Base-by-base conservation (phyloP, 306 rosid genomes). In the Acacia acuminata region DNA sequence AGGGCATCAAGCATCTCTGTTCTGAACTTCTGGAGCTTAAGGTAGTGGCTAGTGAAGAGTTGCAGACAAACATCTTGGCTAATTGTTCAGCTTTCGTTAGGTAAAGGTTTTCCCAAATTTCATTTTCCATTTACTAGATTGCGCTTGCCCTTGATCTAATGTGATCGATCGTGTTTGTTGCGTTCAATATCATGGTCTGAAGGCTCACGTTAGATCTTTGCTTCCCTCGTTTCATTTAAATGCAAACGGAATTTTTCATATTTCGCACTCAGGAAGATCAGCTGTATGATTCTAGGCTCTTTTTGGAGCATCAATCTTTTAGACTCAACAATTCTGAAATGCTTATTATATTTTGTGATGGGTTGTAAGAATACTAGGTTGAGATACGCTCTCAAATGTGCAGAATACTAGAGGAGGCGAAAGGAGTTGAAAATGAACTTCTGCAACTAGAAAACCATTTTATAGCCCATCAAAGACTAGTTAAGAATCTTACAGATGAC, bases 1-100 rank as follows among this genome's bases (percentile, higher is more conserved):
- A 94, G 98, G 97, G 98, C 10, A 91, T 93, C 63, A 90, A 86
- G 77, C 97, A 93, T 87, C 84, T 94, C 25, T 94, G 98, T 84
- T 88, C 89, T 30, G 98, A 94, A 76, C 93, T 93, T 51, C 68
- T 84, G 13, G 97, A 94, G 88, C 88, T 94, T 42, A 89, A 90
- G 91, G 89, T 65, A 53, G 94, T 82, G 42, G 94, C 98, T 24
- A 82, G 73, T 82, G 91, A 86, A 58, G 97, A 88, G 61, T 91
- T 94, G 71, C 90, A 86, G 50, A 84, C 74, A 74, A 90, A 85
- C 84, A 81, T 91, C 4, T 82, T 87, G 81, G 84, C 92, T 13
- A 89, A 85, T 69, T 94, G 85, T 83, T 81, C 90, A 12, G 88
- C 86, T 55, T 91, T 93, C 71, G 81, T 91, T 10, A 90, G 92